Conservation (phyloP, 192 early-diverging fungal species). For the Backusella circina region DNA sequence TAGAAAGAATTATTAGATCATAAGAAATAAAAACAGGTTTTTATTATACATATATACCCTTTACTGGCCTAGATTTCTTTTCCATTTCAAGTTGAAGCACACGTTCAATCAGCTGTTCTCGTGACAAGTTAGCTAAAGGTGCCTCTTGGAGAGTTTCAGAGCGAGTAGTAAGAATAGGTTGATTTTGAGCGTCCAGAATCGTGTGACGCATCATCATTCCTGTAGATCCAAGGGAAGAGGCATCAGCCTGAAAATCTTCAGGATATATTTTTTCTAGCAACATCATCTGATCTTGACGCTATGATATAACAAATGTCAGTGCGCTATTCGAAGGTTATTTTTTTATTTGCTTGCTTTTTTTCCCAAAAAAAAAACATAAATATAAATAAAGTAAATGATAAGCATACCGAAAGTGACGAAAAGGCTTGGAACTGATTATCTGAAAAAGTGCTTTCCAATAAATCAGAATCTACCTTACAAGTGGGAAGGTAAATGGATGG, state of each 20-base stretch:
- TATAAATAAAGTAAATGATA: neutral
- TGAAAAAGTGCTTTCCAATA: neutral
- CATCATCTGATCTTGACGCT: constrained; percentile 19
- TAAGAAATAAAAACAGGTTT: neutral
- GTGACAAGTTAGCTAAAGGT: constrained; percentile 13
- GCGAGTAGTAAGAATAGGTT: neutral
- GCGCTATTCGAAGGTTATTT: neutral
- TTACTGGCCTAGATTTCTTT: neutral
- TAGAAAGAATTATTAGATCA: neutral
- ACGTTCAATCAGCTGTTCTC: constrained; percentile 10
- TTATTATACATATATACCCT: neutral
- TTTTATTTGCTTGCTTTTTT: neutral
- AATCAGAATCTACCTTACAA: neutral
- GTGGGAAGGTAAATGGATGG: neutral
- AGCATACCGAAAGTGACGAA: neutral
- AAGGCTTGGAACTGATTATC: neutral
- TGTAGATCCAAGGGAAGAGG: neutral
- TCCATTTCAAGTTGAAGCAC: constrained; percentile 15
- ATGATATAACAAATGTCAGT: constrained; percentile 5
- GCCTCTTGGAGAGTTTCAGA: neutral
- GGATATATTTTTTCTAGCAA: constrained; percentile 11
- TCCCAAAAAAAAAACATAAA: neutral
- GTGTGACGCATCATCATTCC: neutral
- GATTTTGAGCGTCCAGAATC: neutral
- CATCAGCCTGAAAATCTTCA: neutral